Conservation (phyloP, 768 basidiomycete genomes). For the Amanita subjunquillea region DNA sequence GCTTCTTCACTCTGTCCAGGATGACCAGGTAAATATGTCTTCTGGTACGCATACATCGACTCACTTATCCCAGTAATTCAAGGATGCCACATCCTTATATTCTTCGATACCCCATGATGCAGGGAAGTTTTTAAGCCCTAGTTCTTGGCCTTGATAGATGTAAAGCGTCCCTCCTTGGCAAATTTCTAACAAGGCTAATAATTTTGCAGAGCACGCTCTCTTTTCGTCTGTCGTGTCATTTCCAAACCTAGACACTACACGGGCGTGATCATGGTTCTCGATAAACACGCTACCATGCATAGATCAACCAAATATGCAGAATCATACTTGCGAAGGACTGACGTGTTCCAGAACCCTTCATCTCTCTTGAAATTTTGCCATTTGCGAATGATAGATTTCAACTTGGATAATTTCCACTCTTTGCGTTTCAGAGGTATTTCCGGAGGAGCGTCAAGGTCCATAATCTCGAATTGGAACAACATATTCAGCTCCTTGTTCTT, state of each 20-base stretch:
- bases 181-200: constrained; percentile 51
- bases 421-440: constrained; percentile 29
- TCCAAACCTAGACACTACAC: constrained; percentile 57
- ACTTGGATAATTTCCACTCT: constrained; percentile 41
- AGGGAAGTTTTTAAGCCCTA: constrained; percentile 58
- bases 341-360: constrained; percentile 63
- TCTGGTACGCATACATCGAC: constrained; percentile 11
- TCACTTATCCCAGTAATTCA: constrained; percentile 48
- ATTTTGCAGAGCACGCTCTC: constrained; percentile 50
- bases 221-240: constrained; percentile 44
- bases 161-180: constrained; percentile 60
- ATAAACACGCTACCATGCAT: constrained; percentile 37
- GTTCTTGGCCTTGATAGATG: constrained; percentile 69
- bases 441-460: constrained; percentile 43
- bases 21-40: background rate
- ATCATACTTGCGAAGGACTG: constrained; percentile 14
- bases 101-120: constrained; percentile 57
- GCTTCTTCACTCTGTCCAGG: constrained; percentile 24
- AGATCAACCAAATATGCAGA: background rate
- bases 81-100: constrained; percentile 59
- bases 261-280: constrained; percentile 62
- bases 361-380: constrained; percentile 54
- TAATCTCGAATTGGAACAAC: constrained; percentile 56
- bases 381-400: constrained; percentile 33
- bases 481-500: constrained; percentile 51